Base-by-base conservation (phyloP, 805 yeast genomes). In the Scheffersomyces lignosus region DNA sequence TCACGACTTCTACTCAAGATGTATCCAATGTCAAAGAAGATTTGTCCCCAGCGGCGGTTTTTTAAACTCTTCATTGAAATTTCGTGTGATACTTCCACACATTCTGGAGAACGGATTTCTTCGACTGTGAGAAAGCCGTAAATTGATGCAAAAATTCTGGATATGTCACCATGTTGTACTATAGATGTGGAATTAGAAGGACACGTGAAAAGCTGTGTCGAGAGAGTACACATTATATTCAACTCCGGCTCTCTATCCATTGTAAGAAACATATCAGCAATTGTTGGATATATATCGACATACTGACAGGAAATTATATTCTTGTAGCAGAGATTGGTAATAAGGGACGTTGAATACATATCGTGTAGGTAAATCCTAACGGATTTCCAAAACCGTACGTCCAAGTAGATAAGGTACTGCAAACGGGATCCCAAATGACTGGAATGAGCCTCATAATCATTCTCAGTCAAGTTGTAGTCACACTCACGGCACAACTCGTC, bases 211-310 rank as follows among this genome's bases (percentile, higher is more conserved):
- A 93, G 64, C 60, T 93, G 99, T 0, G 91, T 81, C 0, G 95
- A 80, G 15, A 91, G 63, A 26, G 82, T 78, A 26, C 81, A 74
- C 66, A 90, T 71, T 3, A 86, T 73, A 9, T 91, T 87, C 37
- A 78, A 62, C 48, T 89, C 96, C 0, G 96, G 96, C 52, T 93
- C 98, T 41, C 96, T 73, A 52, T 93, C 99, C 44, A 79, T 66
- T 0, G 74, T 62, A 31, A 86, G 69, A 47, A 81, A 86, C 66
- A 83, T 68, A 44, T 87, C 87, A 1, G 85, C 79, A 12, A 87
- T 61, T 6, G 77, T 72, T 0, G 95, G 90, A 56, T 91, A 91
- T 0, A 88, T 67, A 48, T 88, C 95, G 29, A 88, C 84, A 52
- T 88, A 89, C 48, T 88, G 91, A 27, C 77, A 74, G n/a, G 84